Conservation (phyloP, 2,329 filamentous ascomycete species). For the Thermochaetoides dissita region DNA sequence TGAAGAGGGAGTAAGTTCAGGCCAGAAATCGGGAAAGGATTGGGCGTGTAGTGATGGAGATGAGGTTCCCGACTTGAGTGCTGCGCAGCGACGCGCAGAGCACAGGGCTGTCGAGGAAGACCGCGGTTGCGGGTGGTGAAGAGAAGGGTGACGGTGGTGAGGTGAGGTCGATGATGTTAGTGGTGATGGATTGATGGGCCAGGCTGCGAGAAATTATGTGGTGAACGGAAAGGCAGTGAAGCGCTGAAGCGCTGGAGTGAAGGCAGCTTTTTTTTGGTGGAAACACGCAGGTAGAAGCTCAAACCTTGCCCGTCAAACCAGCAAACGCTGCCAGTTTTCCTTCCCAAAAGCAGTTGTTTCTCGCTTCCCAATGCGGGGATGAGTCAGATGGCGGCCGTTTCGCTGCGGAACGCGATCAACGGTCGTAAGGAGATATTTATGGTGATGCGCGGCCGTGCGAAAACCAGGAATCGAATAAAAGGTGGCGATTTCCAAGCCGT, state of each 20-base stretch:
- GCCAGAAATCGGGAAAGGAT: slow-evolving; percentile 9
- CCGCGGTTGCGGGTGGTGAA: too few species aligned
- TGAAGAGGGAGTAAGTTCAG: slow-evolving; percentile 7
- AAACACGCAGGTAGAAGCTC: slow-evolving; percentile 13
- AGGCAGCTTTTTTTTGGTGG: slow-evolving; percentile 9
- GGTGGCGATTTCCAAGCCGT: too few species aligned
- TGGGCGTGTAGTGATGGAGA: slow-evolving; percentile 10
- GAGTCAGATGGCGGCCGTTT: not conserved
- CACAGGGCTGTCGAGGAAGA: slow-evolving; percentile 4
- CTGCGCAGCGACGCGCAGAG: slow-evolving; percentile 7
- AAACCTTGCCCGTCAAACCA: slow-evolving; percentile 16
- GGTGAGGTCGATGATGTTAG: slow-evolving; percentile 5
- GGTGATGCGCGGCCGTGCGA: too few species aligned
- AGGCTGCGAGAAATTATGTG: slow-evolving; percentile 2
- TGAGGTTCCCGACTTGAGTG: slow-evolving; percentile 9
- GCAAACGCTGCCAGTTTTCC: slow-evolving; percentile 9
- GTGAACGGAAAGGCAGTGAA: too few species aligned
- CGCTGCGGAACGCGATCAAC: not conserved
- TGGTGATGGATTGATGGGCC: slow-evolving; percentile 1
- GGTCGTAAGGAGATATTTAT: too few species aligned
- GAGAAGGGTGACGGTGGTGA: too few species aligned
- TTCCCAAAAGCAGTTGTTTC: slow-evolving; percentile 2
- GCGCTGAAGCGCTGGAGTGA: slow-evolving; percentile 7
- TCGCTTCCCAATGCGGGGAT: not conserved
- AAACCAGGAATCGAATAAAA: too few species aligned